Conservation (phyloP, 2,329 filamentous ascomycete genomes). For the Polytolypa hystricis region DNA sequence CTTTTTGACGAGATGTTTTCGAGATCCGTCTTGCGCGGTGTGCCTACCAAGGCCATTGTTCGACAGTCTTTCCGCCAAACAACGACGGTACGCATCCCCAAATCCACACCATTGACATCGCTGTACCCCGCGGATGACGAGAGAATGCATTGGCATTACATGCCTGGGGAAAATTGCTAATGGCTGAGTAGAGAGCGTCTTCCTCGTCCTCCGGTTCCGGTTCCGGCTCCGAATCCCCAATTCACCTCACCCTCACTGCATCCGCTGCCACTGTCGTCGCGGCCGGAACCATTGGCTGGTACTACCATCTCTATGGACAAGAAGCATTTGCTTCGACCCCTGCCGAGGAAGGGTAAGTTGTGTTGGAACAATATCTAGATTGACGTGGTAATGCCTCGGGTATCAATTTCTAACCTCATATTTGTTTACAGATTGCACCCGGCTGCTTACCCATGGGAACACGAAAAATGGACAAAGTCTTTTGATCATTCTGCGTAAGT, state of each 20-base stretch:
- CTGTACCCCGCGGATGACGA: not conserved
- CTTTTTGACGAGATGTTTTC: slow-evolving; percentile 67
- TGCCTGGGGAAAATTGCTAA: not conserved
- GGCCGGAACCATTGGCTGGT: slow-evolving; percentile 86
- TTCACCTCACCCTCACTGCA: slow-evolving; percentile 77
- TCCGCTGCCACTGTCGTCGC: slow-evolving; percentile 77
- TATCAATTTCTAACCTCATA: not conserved
- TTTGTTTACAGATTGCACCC: slow-evolving; percentile 63
- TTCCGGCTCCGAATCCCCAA: slow-evolving; percentile 55
- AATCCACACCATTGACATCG: slow-evolving; percentile 8
- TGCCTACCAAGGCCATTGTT: slow-evolving; percentile 72
- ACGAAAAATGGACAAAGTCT: slow-evolving; percentile 82
- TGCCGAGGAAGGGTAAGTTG: slow-evolving; percentile 92
- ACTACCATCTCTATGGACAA: slow-evolving; percentile 90
- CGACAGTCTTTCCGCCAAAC: slow-evolving; percentile 61
- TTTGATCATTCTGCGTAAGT: slow-evolving; percentile 95
- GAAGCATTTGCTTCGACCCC: slow-evolving; percentile 81
- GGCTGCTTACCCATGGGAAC: slow-evolving; percentile 90
- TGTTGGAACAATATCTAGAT: slow-evolving; percentile 11
- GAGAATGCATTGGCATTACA: too few relatives aligned
- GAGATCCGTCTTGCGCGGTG: slow-evolving; percentile 79
- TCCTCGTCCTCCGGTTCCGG: slow-evolving; percentile 59
- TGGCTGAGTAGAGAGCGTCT: slow-evolving; percentile 47
- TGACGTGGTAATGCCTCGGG: not conserved
- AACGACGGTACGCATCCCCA: slow-evolving; percentile 58